Conservation (phyloP, 2,329 filamentous ascomycete species). For the Ilyonectria mors-panacis region DNA sequence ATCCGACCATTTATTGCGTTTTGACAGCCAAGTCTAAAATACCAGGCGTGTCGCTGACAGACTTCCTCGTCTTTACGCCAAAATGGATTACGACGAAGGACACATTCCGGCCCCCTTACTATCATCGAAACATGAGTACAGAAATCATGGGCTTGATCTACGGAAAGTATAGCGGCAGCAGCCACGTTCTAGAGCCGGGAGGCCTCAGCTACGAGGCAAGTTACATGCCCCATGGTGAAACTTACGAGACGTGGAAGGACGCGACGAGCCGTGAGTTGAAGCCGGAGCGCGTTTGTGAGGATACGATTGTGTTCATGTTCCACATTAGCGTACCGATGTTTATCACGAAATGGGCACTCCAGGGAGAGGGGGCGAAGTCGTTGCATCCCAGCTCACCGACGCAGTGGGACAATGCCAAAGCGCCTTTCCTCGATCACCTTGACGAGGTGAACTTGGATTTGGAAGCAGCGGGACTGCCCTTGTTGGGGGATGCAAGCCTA, state of each 20-base stretch:
- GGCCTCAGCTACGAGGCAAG: constrained; percentile 15
- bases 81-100: constrained; percentile 73
- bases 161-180: constrained; percentile 48
- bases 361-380: constrained; percentile 43
- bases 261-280: constrained; percentile 67
- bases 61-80: constrained; percentile 78
- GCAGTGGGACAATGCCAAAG: constrained; percentile 45
- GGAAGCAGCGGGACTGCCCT: constrained; percentile 32
- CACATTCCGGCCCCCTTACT: constrained; percentile 76
- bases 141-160: constrained; percentile 69
- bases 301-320: constrained; percentile 77
- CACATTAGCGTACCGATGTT: constrained; percentile 78
- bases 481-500: not conserved
- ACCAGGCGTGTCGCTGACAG: constrained; percentile 68
- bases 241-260: constrained; percentile 59
- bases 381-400: constrained; percentile 36
- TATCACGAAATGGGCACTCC: constrained; percentile 76
- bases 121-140: constrained; percentile 72
- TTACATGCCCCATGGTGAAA: constrained; percentile 40
- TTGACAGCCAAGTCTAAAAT: constrained; percentile 72
- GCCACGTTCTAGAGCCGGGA: constrained; percentile 25
- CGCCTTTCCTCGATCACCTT: constrained; percentile 48
- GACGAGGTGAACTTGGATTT: constrained; percentile 45
- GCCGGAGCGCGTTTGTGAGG: constrained; percentile 69
- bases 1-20: constrained; percentile 76